These are phyloP conservation scores for Helicocarpus griseus DNA, from an alignment of 2,329 filamentous ascomycete species.

Conservation along the genomic window DNA sequence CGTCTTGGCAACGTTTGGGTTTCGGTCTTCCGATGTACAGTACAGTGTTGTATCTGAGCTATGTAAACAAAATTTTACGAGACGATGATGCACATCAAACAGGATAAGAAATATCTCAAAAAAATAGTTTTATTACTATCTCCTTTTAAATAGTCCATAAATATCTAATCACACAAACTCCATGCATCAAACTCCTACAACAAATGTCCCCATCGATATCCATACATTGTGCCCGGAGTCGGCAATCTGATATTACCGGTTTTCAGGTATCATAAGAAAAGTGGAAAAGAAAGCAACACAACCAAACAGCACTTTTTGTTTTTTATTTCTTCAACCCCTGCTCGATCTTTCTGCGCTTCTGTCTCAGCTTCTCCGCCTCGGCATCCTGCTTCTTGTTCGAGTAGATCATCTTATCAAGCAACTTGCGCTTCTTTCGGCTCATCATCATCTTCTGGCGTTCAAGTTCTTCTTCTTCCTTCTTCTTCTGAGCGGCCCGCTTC, in stretches of 20 bases:
- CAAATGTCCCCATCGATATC: slow-evolving; percentile 16
- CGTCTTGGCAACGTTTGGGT: not conserved
- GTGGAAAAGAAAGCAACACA: not conserved
- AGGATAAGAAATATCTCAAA: not conserved
- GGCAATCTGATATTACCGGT: not conserved
- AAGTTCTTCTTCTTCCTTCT: slow-evolving; percentile 70
- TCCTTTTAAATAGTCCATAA: not conserved
- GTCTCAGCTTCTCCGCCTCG: slow-evolving; percentile 75
- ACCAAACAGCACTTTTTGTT: slow-evolving; percentile 7
- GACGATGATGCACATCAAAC: too few relatives aligned
- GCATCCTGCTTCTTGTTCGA: slow-evolving; percentile 88
- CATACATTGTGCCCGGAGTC: slow-evolving; percentile 1
- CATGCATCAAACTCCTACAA: slow-evolving; percentile 2
- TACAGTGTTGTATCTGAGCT: too few relatives aligned
- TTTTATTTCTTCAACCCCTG: slow-evolving; percentile 31
- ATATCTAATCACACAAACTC: not conserved
- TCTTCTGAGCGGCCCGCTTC: slow-evolving; percentile 58
- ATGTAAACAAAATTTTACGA: too few relatives aligned
- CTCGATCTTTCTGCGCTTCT: slow-evolving; percentile 86
- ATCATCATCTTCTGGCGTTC: slow-evolving; percentile 97
- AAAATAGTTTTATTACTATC: not conserved
- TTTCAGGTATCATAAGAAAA: not conserved
- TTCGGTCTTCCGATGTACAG: not conserved
- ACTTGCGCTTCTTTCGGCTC: slow-evolving; percentile 92
- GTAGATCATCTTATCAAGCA: slow-evolving; percentile 96